phyloP scores from a whole-genome alignment of 768 basidiomycete genomes.

The Phylloporus arenicola region DNA sequence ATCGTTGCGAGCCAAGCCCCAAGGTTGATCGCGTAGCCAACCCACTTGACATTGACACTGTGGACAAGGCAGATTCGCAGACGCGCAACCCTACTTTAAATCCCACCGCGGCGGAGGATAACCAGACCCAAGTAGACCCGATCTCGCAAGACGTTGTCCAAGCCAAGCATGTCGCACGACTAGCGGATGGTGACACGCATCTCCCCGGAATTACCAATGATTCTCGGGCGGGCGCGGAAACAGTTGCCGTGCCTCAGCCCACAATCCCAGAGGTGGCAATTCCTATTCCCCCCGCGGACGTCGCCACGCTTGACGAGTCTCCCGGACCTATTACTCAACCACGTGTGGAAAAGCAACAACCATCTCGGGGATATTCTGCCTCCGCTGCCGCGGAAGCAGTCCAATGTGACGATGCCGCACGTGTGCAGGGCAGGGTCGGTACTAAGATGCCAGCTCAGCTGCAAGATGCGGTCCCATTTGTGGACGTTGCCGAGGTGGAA shows the following conservation, averaged over 20 bases:
- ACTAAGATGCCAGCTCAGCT: conserved; percentile 12
- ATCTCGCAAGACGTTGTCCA: neutral
- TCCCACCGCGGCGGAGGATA: neutral
- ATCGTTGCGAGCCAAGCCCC: no score
- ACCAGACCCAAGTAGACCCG: neutral
- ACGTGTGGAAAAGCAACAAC: conserved; percentile 3
- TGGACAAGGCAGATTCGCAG: neutral
- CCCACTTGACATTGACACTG: neutral
- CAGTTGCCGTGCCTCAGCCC: conserved; percentile 3
- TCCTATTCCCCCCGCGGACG: neutral
- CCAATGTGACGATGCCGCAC: neutral
- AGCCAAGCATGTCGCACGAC: neutral
- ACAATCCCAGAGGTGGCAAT: neutral
- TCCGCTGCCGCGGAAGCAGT: conserved; percentile 7
- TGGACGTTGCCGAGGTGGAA: conserved; percentile 11
- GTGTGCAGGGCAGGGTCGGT: neutral
- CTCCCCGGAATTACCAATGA: conserved; percentile 3
- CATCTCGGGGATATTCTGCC: conserved; percentile 5
- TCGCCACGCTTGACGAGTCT: neutral
- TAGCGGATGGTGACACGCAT: neutral
- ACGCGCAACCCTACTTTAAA: neutral
- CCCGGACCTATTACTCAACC: neutral
- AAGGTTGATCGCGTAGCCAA: neutral
- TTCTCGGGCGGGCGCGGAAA: conserved; percentile 2
- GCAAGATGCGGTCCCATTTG: neutral